Evolutionary conservation across 345 rosid genomes (phyloP), one percentile per base, ranked within the genome.

Genomic region (Xanthoceras sorbifolium): DNA sequence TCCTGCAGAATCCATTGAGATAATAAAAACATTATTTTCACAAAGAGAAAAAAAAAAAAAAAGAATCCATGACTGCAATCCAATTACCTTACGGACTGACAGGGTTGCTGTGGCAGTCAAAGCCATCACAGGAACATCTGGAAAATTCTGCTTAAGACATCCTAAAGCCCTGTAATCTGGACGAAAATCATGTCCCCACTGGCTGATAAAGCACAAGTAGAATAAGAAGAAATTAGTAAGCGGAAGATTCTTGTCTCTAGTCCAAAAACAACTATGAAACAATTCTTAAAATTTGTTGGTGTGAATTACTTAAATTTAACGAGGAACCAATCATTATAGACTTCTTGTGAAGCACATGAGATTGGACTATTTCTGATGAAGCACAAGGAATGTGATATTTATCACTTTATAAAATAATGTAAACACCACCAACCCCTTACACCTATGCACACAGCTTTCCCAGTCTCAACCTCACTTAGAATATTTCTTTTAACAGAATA

Each of bases 171-270:
- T 85, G 80, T 93, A 96, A 73, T 93, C 98, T 78, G 98, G 99
- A 74, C 97, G 93, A 68, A 93, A 96, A 88, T 93, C 99, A 81
- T 93, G 99, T 64, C 99, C 99, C 99, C 99, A 93, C 78, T 96
- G 99, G 78, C 99, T 93, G 88, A 32, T 50, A n/a, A 79, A 76
- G 74, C 71, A 76, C 72, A 55, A 55, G 42, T n/a, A 28, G 55
- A 69, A 42, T 31, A 64, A 29, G 25, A 61, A 68, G 54, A 78
- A 75, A 74, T 66, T 54, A 78, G 34, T 9, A 32, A 18, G 61
- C 46, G n/a, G 34, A 52, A 73, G 66, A 59, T 61, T 59, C 12
- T 40, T 59, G 70, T 40, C 9, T 10, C 44, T 10, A 9, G 10
- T 40, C 10, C 44, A 40, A 9, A 40, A 42, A 40, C 46, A 11